A percentile compares a stretch with the other conserved stretches of the same genome.
These are phyloP conservation scores for Anacardium occidentale DNA, from an alignment of 345 rosid species.

Conservation along the genomic window DNA sequence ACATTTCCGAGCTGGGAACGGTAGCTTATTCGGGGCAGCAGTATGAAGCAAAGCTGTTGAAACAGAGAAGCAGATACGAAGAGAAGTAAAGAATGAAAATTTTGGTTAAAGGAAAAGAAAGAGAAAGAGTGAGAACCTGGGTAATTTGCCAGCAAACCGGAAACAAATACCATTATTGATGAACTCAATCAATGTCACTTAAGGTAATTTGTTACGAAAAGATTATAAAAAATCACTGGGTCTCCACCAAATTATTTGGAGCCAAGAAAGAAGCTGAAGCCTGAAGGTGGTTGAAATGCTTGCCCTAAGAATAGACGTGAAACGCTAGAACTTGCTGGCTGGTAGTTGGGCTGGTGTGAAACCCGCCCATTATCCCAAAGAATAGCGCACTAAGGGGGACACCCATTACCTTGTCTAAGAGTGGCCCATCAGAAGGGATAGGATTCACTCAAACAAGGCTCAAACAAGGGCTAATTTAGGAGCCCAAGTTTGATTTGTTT, in stretches of 20 bases:
- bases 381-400: too few relatives aligned
- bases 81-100: neutral
- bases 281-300: neutral
- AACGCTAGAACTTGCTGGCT: too few relatives aligned
- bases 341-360: too few relatives aligned
- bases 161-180: constrained; percentile 17
- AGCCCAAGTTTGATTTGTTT: too few relatives aligned
- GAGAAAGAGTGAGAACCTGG: constrained; percentile 26
- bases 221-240: neutral
- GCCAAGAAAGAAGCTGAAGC: neutral
- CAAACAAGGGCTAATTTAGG: too few relatives aligned
- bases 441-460: too few relatives aligned
- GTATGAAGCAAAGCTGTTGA: constrained; percentile 30
- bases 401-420: too few relatives aligned
- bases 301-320: too few relatives aligned
- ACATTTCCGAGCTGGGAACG: constrained; percentile 15
- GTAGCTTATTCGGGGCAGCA: constrained; percentile 10
- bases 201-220: neutral
- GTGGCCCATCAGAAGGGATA: too few relatives aligned
- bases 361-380: too few relatives aligned
- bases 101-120: neutral
- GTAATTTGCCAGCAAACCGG: constrained; percentile 23
- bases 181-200: neutral
- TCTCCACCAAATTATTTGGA: neutral
- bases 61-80: neutral